phyloP scores from a whole-genome alignment of 202 grass and related monocot species.

The Dendrocalamus latiflorus region DNA sequence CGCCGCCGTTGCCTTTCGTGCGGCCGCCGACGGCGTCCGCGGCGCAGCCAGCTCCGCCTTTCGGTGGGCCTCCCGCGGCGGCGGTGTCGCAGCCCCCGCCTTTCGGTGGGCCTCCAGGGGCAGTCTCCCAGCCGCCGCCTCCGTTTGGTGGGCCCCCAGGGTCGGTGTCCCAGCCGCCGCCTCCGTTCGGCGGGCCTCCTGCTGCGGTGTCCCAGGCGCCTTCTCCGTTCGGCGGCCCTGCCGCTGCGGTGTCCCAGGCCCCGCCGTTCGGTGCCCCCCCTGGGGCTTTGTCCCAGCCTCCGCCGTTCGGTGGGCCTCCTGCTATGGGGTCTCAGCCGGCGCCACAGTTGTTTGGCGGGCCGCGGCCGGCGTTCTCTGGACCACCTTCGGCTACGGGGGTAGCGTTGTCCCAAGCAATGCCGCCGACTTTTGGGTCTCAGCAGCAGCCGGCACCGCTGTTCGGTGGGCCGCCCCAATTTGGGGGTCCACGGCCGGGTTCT shows the following conservation, averaged over 20 bases:
- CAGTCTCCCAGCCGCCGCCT: background rate
- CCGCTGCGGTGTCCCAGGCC: background rate
- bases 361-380: background rate
- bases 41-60: background rate
- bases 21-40: background rate
- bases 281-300: background rate
- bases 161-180: background rate
- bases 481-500: background rate
- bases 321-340: background rate
- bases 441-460: constrained; percentile 14
- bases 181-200: background rate
- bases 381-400: background rate
- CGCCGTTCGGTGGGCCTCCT: background rate
- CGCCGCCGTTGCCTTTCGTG: background rate
- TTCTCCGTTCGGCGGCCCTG: background rate
- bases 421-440: constrained; percentile 27
- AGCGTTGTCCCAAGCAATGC: constrained; percentile 3
- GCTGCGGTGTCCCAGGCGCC: background rate
- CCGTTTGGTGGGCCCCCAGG: background rate
- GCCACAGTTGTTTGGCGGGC: constrained; percentile 15
- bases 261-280: background rate
- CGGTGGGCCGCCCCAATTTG: too few relatives aligned
- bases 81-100: background rate
- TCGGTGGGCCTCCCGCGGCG: background rate
- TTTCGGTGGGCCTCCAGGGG: background rate